phyloP scores from a whole-genome alignment of 2,329 filamentous ascomycete species.

The Ceratocystis lukuohia region DNA sequence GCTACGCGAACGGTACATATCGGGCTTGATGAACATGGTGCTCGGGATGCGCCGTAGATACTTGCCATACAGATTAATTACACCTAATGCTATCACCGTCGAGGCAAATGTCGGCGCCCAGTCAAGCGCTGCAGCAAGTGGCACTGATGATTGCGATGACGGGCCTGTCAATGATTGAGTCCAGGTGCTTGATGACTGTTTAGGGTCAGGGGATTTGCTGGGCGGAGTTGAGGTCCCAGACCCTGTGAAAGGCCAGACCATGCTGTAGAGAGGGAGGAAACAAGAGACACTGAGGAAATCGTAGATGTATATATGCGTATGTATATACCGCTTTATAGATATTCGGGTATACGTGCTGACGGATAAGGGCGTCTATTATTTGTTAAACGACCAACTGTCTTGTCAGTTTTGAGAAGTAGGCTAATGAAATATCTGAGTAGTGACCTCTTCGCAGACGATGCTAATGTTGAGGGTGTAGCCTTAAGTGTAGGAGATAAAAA shows the following conservation, averaged over 20 bases:
- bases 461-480: background rate
- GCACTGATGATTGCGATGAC: constrained; percentile 18
- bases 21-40: constrained; percentile 58
- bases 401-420: background rate
- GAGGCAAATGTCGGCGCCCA: constrained; percentile 29
- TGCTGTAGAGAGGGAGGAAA: constrained; percentile 19
- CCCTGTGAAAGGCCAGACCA: constrained; percentile 32
- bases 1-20: constrained; percentile 60
- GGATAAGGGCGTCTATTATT: background rate
- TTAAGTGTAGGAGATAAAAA: background rate
- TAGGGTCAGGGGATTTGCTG: constrained; percentile 21
- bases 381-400: background rate
- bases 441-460: background rate
- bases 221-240: constrained; percentile 17
- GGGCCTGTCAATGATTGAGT: constrained; percentile 27
- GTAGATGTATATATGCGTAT: background rate
- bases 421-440: background rate
- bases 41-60: constrained; percentile 78
- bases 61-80: constrained; percentile 48
- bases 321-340: background rate
- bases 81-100: constrained; percentile 29
- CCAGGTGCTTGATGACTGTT: constrained; percentile 27
- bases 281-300: background rate
- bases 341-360: background rate
- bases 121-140: constrained; percentile 28